phyloP scores from a whole-genome alignment of 164 flowering plant species.

The Tinospora cordifolia region DNA sequence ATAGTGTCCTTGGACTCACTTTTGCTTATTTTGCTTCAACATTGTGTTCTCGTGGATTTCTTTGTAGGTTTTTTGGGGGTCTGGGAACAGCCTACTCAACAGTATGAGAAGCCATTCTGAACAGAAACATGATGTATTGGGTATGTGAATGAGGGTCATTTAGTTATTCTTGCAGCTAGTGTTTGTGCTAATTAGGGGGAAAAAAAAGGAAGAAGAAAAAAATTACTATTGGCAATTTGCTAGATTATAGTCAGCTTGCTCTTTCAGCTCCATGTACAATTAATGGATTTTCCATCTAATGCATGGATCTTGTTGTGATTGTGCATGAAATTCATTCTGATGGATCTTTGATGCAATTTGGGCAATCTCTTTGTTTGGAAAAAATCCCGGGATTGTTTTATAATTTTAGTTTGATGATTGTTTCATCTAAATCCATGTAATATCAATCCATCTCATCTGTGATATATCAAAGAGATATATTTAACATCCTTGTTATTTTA shows the following conservation, averaged over 20 bases:
- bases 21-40: not conserved
- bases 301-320: not conserved
- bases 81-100: conserved; percentile 11
- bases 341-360: not conserved
- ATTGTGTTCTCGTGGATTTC: not conserved
- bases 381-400: not conserved
- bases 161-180: not conserved
- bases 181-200: not conserved
- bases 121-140: not conserved
- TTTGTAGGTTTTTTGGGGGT: conserved; percentile 12
- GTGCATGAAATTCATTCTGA: not conserved
- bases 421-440: too few species aligned
- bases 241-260: not conserved
- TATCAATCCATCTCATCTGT: too few species aligned
- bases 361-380: not conserved
- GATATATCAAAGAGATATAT: too few species aligned
- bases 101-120: conserved; percentile 9
- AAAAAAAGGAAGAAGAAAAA: too few species aligned
- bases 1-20: not conserved
- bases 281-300: not conserved
- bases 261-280: not conserved
- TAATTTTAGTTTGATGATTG: too few species aligned
- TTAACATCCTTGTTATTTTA: too few species aligned
- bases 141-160: not conserved
- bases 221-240: too few species aligned